Base-by-base conservation (phyloP, 2,329 filamentous ascomycete species). In the Chrysoporthe deuterocubensis region DNA sequence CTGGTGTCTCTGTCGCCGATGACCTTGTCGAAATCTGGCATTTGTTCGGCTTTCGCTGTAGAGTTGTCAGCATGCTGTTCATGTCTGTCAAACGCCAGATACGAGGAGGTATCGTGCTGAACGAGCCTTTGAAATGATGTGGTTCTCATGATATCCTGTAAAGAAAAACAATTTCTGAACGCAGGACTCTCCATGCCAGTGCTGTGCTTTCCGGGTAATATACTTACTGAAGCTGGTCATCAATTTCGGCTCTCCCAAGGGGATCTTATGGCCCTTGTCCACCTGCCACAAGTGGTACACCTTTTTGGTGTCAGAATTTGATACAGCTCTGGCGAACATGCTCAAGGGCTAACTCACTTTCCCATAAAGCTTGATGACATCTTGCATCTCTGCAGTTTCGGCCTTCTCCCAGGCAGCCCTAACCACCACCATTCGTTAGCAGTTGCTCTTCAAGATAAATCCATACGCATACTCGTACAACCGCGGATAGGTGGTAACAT, bases 201-300 rank as follows among this genome's bases (percentile, higher is more conserved):
- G 43, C 48, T 64, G 34, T 46, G 6, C 4, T n/a, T 4, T 37
- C 8, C 6, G 9, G 7, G 2, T 8, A 4, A 3, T 14, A 37
- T 32, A 59, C 1, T 75, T 78, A 3, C 82, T 85, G 68, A 82
- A 84, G 73, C 84, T 86, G 13, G 81, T 85, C 85, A 87, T 87
- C 7, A 87, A 76, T 73, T 83, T 80, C 9, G 85, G 85, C 71
- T 81, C 78, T 0, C 85, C 85, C 3, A 87, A 72, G 0, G 85
- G 85, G 42, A 87, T 69, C 68, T 75, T 74, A 74, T 95, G 88
- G 0, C 92, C 92, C 6, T 86, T 82, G 78, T 96, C 93, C 18
- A 90, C 87, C 83, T 96, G 92, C 93, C 94, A 97, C 54, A 96
- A 82, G 76, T 97, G 93, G 77, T 91, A 96, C 1, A 90, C 88